Evolutionary conservation across 305 asterid species (phyloP).

Genomic region (Solanum aculeatissimum): DNA sequence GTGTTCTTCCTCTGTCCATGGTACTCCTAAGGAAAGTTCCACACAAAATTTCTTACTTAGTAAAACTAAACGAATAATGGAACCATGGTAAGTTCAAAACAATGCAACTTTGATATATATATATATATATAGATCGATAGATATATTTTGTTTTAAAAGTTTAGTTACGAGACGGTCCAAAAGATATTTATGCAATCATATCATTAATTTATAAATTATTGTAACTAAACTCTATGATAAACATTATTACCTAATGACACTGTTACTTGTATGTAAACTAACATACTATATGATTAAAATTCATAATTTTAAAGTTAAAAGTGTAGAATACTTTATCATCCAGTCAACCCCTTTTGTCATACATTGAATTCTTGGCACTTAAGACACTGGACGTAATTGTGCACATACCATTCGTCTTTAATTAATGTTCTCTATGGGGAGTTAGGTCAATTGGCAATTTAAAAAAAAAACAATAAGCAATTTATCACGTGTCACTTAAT

Average conservation of each 20-base stretch:
- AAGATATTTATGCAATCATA: not conserved
- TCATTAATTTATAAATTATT: not conserved
- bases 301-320: too few relatives aligned
- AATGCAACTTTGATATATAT: not conserved
- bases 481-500: not conserved
- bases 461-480: not conserved
- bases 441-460: not conserved
- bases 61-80: not conserved
- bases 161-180: not conserved
- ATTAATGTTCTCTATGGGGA: not conserved
- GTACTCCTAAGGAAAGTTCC: slow-evolving; percentile 18
- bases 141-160: not conserved
- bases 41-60: not conserved
- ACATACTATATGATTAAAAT: too few relatives aligned
- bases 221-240: not conserved
- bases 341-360: too few relatives aligned
- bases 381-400: not conserved
- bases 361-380: not conserved
- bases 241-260: not conserved
- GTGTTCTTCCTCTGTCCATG: slow-evolving; percentile 65
- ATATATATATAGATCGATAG: too few relatives aligned
- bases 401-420: not conserved
- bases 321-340: too few relatives aligned
- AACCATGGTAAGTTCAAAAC: not conserved
- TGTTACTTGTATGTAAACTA: too few relatives aligned